Conservation (phyloP, 2,329 filamentous ascomycete genomes). For the Dendryphion nanum region DNA sequence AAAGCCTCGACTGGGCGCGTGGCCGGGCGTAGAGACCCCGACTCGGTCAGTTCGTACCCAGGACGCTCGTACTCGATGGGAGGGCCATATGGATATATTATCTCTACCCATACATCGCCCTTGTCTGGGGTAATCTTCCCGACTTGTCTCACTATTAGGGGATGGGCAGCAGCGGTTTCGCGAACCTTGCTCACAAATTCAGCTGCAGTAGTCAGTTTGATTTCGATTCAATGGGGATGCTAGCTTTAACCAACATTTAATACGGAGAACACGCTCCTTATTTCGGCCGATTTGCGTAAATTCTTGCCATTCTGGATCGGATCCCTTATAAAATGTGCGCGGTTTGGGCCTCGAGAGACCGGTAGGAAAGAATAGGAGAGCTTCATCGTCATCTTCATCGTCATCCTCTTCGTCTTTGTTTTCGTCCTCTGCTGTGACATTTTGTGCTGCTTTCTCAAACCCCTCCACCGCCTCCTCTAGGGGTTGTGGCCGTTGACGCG, state of each 20-base stretch:
- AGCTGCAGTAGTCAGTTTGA: constrained; percentile 9
- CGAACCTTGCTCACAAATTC: constrained; percentile 41
- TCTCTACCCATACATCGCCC: constrained; percentile 49
- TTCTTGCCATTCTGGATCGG: constrained; percentile 55
- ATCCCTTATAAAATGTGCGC: constrained; percentile 47
- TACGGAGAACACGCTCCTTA: constrained; percentile 41
- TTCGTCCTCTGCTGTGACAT: neutral
- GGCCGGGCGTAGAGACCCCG: constrained; percentile 34
- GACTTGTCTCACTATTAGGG: too few species aligned
- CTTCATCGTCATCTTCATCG: constrained; percentile 30
- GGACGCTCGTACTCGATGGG: constrained; percentile 49
- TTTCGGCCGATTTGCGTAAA: constrained; percentile 49
- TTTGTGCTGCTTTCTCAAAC: too few species aligned
- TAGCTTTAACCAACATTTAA: neutral
- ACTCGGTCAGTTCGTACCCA: constrained; percentile 43
- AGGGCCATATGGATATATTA: constrained; percentile 49
- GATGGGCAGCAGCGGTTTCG: constrained; percentile 25
- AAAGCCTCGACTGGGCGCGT: constrained; percentile 23
- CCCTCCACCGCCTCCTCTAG: too few species aligned
- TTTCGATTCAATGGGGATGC: neutral
- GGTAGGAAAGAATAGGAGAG: constrained; percentile 48
- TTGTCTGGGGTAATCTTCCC: constrained; percentile 41
- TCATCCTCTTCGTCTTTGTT: constrained; percentile 22
- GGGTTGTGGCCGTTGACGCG: too few species aligned
- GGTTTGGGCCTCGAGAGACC: constrained; percentile 45